Percentiles rank a stretch among this genome's conserved stretches.
phyloP scores from a whole-genome alignment of 306 rosid genomes.

The Hippophae tibetana region DNA sequence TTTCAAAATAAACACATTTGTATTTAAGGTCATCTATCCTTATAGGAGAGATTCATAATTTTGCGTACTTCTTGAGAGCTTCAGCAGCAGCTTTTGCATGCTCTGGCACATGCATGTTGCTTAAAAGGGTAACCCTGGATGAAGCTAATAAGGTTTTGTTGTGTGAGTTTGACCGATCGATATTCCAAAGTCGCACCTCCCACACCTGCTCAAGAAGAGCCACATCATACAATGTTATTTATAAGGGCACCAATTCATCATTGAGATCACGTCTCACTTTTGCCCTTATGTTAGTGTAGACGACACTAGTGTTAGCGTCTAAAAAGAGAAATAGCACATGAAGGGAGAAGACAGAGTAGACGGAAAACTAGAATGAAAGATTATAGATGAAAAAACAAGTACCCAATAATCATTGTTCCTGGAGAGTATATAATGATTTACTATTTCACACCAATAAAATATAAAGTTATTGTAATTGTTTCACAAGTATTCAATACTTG shows the following conservation, averaged over 20 bases:
- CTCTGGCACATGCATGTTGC: conserved; percentile 66
- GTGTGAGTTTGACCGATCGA: conserved; percentile 45
- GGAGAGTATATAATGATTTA: too few species aligned
- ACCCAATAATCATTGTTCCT: too few species aligned
- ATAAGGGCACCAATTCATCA: not conserved
- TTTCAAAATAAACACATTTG: too few species aligned
- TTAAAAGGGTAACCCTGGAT: conserved; percentile 60
- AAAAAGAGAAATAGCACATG: too few species aligned
- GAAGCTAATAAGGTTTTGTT: conserved; percentile 42
- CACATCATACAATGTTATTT: not conserved
- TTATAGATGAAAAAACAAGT: too few species aligned
- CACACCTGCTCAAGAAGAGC: conserved; percentile 40
- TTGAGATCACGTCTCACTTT: not conserved
- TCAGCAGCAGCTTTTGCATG: conserved; percentile 43
- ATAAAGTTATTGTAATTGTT: too few species aligned
- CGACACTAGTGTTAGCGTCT: too few species aligned
- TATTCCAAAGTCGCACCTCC: conserved; percentile 68
- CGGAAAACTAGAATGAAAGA: too few species aligned
- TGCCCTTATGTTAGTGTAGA: not conserved
- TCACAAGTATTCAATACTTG: too few species aligned
- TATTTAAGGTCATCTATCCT: too few species aligned
- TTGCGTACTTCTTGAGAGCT: conserved; percentile 46
- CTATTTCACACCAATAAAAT: too few species aligned
- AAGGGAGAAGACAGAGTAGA: too few species aligned
- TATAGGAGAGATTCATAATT: conserved; percentile 4